These are phyloP conservation scores for Pichia sp. DNA, from an alignment of 1,139 yeast species.

Conservation along the genomic window DNA sequence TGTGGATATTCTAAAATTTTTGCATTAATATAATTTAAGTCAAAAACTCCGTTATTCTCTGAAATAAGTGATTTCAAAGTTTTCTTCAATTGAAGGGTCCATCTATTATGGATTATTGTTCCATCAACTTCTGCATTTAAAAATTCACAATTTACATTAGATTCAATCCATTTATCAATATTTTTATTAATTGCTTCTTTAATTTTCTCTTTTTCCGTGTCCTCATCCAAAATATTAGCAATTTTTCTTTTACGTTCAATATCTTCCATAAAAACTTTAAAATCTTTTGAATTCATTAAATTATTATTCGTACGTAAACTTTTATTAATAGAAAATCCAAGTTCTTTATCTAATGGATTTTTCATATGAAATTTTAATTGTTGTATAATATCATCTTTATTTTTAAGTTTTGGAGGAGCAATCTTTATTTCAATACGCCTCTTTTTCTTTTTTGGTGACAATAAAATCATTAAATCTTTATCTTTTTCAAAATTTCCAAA, in stretches of 20 bases:
- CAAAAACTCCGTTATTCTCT: not conserved
- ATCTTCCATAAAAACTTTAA: slow-evolving; percentile 1
- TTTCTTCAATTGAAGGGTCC: slow-evolving; percentile 4
- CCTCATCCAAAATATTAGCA: not conserved
- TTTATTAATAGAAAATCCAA: slow-evolving; percentile 12
- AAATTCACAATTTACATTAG: slow-evolving; percentile 4
- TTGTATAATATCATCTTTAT: slow-evolving; percentile 4
- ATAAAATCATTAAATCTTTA: not conserved
- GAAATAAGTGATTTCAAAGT: not conserved
- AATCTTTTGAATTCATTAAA: not conserved
- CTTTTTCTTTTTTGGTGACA: slow-evolving; percentile 8
- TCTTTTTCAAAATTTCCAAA: slow-evolving; percentile 11
- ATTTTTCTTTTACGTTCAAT: slow-evolving; percentile 7
- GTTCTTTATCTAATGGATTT: slow-evolving; percentile 11
- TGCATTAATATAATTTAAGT: not conserved
- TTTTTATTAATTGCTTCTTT: not conserved
- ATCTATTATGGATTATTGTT: slow-evolving; percentile 1
- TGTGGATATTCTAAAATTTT: slow-evolving; percentile 3
- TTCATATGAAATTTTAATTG: slow-evolving; percentile 7
- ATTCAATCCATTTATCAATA: slow-evolving; percentile 8
- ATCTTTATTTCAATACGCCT: no score
- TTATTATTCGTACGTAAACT: not conserved
- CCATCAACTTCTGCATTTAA: not conserved
- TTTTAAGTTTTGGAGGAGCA: not conserved
- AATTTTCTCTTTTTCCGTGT: not conserved